phyloP scores from a whole-genome alignment of 257 asterid genomes.

The Fraxinus americana region DNA sequence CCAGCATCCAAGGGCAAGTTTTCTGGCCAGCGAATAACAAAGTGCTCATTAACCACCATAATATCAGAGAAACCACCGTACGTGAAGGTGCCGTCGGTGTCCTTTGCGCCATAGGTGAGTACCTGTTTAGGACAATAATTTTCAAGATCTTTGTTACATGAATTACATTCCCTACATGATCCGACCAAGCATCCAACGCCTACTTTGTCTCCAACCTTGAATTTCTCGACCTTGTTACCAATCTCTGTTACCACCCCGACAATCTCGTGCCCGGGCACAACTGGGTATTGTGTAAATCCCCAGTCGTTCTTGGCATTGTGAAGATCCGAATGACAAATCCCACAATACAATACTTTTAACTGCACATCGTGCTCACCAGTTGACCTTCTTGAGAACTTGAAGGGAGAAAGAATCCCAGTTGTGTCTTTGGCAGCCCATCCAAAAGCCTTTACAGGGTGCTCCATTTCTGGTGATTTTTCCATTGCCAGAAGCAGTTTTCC shows the following conservation, averaged over 20 bases:
- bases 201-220: neutral
- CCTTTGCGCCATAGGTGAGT: neutral
- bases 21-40: conserved; percentile 20
- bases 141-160: neutral
- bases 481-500: neutral
- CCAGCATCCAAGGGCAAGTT: conserved; percentile 15
- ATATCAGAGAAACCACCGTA: conserved; percentile 8
- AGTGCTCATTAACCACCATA: conserved; percentile 13
- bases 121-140: neutral
- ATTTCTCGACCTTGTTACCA: neutral
- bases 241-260: neutral
- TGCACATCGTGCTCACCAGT: conserved; percentile 23
- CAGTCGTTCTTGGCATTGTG: neutral
- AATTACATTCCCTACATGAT: neutral
- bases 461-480: neutral
- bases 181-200: neutral
- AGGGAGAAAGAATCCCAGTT: conserved; percentile 23
- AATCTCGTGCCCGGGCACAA: neutral
- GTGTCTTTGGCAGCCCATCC: conserved; percentile 32
- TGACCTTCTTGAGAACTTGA: conserved; percentile 24
- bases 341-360: conserved; percentile 19
- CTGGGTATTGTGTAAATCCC: neutral
- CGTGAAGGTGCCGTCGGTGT: neutral
- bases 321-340: neutral
- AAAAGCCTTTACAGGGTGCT: conserved; percentile 17